A percentile compares a stretch with the other conserved stretches of the same genome.
phyloP scores from a whole-genome alignment of 2,329 filamentous ascomycete species.

The Bipolaris bicolor region DNA sequence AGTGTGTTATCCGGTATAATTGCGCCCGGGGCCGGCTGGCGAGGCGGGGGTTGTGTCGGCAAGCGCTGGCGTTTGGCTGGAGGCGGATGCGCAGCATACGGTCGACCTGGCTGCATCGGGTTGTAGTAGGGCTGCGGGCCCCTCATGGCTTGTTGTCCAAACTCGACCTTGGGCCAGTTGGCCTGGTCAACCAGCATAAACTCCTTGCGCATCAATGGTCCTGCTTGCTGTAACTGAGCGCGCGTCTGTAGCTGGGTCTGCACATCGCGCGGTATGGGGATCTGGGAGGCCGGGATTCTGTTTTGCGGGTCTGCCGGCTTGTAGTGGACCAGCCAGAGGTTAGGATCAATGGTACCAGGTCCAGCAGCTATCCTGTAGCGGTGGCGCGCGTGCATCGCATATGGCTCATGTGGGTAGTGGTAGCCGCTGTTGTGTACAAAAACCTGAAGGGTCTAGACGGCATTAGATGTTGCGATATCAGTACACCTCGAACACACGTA shows the following conservation, averaged over 20 bases:
- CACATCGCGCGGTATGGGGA: slow-evolving; percentile 66
- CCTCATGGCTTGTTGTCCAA: slow-evolving; percentile 57
- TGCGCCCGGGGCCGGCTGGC: slow-evolving; percentile 46
- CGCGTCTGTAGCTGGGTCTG: slow-evolving; percentile 67
- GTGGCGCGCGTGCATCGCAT: slow-evolving; percentile 78
- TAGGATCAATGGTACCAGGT: slow-evolving; percentile 75
- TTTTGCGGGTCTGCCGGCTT: slow-evolving; percentile 76
- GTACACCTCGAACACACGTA: slow-evolving; percentile 47
- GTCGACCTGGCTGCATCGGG: slow-evolving; percentile 44
- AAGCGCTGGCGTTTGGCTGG: slow-evolving; percentile 55
- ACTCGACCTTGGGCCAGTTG: slow-evolving; percentile 86
- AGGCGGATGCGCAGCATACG: slow-evolving; percentile 50
- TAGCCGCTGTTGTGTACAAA: slow-evolving; percentile 83
- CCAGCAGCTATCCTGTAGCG: slow-evolving; percentile 83
- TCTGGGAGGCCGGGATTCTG: slow-evolving; percentile 70
- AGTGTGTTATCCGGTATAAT: slow-evolving; percentile 56
- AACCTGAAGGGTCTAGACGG: slow-evolving; percentile 83
- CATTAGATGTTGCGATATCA: slow-evolving; percentile 7
- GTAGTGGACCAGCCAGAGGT: slow-evolving; percentile 92
- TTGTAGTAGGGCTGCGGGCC: slow-evolving; percentile 43
- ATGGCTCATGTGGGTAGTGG: slow-evolving; percentile 71
- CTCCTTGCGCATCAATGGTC: slow-evolving; percentile 82
- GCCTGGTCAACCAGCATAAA: slow-evolving; percentile 91
- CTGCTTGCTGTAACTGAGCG: slow-evolving; percentile 70
- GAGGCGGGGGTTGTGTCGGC: slow-evolving; percentile 51